Conservation (phyloP, 139 green algal species). For the Marvania coccoides region DNA sequence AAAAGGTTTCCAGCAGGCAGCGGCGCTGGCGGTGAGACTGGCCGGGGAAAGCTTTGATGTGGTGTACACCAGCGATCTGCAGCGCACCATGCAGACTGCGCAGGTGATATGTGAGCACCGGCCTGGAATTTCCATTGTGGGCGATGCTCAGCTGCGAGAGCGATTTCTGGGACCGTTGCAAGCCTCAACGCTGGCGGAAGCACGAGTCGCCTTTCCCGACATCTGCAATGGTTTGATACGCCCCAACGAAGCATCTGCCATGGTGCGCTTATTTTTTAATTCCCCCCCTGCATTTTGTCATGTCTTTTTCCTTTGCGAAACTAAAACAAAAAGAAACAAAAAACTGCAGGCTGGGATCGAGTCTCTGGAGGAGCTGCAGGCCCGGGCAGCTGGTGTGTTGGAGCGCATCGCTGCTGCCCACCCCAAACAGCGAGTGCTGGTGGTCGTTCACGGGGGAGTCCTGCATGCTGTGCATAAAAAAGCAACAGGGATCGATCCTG, state of each 20-base stretch:
- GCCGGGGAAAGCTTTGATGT: neutral
- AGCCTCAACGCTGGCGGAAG: constrained; percentile 1
- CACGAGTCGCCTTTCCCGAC: neutral
- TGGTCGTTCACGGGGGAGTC: constrained; percentile 21
- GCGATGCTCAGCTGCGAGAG: constrained; percentile 1
- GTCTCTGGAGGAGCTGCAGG: neutral
- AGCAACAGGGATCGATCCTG: neutral
- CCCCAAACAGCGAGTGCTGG: constrained; percentile 7
- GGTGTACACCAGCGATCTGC: constrained; percentile 9
- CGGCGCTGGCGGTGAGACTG: neutral
- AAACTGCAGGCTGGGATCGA: constrained; percentile 4
- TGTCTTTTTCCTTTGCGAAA: no score
- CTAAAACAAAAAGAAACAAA: neutral
- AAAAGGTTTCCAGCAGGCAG: neutral
- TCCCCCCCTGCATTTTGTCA: no score
- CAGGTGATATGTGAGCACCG: neutral
- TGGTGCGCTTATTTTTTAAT: no score
- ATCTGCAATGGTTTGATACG: constrained; percentile 7
- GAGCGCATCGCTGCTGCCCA: constrained; percentile 4
- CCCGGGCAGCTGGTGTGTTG: neutral
- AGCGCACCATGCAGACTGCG: neutral
- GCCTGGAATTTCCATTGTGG: neutral
- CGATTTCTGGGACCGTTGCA: constrained; percentile 11
- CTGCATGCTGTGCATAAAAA: constrained; percentile 2
- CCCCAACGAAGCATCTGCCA: neutral